Evolutionary conservation across 2,329 filamentous ascomycete genomes (phyloP).

Genomic region (Fusarium annulatum): DNA sequence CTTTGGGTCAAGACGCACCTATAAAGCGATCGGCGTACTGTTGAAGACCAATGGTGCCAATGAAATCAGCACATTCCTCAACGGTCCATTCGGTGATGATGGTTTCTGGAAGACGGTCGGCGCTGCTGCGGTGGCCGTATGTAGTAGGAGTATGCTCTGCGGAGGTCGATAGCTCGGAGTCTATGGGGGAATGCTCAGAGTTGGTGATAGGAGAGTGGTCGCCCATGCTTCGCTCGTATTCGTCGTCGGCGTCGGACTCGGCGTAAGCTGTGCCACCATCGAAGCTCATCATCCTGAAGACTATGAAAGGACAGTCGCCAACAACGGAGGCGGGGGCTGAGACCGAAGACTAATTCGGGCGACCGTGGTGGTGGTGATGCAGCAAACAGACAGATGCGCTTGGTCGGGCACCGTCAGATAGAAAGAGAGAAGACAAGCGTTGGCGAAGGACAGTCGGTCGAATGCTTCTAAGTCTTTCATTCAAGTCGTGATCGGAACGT

Average conservation of each 20-base stretch:
- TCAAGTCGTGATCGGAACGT: constrained; percentile 26
- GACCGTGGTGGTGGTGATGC: constrained; percentile 23
- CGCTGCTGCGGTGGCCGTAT: constrained; percentile 73
- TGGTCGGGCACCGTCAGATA: constrained; percentile 24
- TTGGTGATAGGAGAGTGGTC: constrained; percentile 76
- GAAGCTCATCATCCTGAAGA: constrained; percentile 64
- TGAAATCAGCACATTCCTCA: constrained; percentile 91
- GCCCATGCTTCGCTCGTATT: constrained; percentile 80
- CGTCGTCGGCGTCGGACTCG: constrained; percentile 84
- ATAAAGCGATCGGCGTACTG: constrained; percentile 87
- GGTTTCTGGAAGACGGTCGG: constrained; percentile 76
- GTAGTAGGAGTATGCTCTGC: constrained; percentile 84
- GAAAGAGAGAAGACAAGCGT: constrained; percentile 15
- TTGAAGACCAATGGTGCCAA: constrained; percentile 79
- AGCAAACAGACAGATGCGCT: constrained; percentile 25
- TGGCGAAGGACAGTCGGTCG: constrained; percentile 21
- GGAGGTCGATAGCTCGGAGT: constrained; percentile 75
- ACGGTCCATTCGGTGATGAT: constrained; percentile 84
- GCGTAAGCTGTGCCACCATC: constrained; percentile 76
- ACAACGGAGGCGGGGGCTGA: constrained; percentile 6
- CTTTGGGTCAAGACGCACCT: constrained; percentile 65
- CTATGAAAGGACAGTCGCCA: constrained; percentile 29
- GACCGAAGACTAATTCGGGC: constrained; percentile 16
- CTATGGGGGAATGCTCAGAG: constrained; percentile 76
- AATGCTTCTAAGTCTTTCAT: constrained; percentile 28